Conservation (phyloP, 2,329 filamentous ascomycete species). For the Septoria linicola region DNA sequence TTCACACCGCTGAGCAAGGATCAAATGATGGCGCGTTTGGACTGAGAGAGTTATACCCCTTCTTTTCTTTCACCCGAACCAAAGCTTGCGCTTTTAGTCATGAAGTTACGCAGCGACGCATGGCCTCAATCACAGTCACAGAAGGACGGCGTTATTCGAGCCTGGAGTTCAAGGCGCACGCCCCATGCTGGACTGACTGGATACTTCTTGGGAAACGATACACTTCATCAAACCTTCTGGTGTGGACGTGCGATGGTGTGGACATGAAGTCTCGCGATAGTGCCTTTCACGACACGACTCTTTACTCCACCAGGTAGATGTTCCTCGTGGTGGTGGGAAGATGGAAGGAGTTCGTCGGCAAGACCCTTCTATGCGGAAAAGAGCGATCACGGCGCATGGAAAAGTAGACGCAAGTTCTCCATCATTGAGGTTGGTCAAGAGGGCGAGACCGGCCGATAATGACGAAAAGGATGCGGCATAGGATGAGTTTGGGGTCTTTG, state of each 20-base stretch:
- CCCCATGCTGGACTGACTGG: conserved; percentile 18
- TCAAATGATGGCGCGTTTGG: conserved; percentile 96
- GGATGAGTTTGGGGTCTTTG: background rate
- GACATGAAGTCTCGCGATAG: conserved; percentile 12
- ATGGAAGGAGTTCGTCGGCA: conserved; percentile 8
- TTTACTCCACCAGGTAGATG: conserved; percentile 24
- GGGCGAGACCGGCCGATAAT: background rate
- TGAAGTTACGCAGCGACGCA: conserved; percentile 42
- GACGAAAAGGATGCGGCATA: background rate
- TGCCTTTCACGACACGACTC: conserved; percentile 11
- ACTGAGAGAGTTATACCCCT: conserved; percentile 54
- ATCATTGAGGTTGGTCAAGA: background rate
- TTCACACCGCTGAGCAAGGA: conserved; percentile 88
- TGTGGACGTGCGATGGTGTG: conserved; percentile 19
- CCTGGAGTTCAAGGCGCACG: conserved; percentile 31
- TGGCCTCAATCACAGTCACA: conserved; percentile 27
- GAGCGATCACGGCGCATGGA: conserved; percentile 4
- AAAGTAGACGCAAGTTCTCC: conserved; percentile 7
- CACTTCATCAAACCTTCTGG: conserved; percentile 10
- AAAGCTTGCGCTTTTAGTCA: conserved; percentile 36
- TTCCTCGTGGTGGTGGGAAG: conserved; percentile 19
- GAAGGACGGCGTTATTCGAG: conserved; percentile 30
- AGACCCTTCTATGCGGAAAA: background rate
- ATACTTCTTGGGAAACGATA: conserved; percentile 18
- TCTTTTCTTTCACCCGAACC: conserved; percentile 15